Conservation (phyloP, 2,329 filamentous ascomycete genomes). For the Colletotrichum zoysiae region DNA sequence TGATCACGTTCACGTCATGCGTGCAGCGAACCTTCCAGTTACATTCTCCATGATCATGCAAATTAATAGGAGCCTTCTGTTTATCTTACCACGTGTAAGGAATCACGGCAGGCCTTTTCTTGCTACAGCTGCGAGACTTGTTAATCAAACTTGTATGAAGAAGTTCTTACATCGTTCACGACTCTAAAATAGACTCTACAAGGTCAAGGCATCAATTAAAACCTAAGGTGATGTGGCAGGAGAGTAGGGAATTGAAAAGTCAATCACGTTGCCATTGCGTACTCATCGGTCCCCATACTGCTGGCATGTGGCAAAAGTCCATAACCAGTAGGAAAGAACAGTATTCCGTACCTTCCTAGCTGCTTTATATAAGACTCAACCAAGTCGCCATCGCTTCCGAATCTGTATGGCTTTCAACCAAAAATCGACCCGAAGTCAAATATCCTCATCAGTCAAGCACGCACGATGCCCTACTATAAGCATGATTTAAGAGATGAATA, state of each 20-base stretch:
- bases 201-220: too few relatives aligned
- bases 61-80: too few relatives aligned
- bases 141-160: not conserved
- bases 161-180: not conserved
- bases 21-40: not conserved
- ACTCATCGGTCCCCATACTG: too few relatives aligned
- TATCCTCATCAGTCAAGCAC: not conserved
- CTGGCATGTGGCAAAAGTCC: not conserved
- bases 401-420: not conserved
- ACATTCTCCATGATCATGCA: not conserved
- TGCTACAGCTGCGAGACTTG: too few relatives aligned
- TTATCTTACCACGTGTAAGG: too few relatives aligned
- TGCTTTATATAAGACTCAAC: not conserved
- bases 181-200: not conserved
- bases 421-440: not conserved
- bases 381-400: not conserved
- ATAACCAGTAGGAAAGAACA: not conserved
- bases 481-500: constrained; percentile 7
- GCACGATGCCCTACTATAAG: constrained; percentile 15
- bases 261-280: not conserved
- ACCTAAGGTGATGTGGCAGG: not conserved
- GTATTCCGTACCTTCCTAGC: too few relatives aligned
- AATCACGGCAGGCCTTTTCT: not conserved
- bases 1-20: constrained; percentile 5
- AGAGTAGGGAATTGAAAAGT: not conserved